phyloP scores from a whole-genome alignment of 1,284 basidiomycete species.

The Rhodotorula sp. region DNA sequence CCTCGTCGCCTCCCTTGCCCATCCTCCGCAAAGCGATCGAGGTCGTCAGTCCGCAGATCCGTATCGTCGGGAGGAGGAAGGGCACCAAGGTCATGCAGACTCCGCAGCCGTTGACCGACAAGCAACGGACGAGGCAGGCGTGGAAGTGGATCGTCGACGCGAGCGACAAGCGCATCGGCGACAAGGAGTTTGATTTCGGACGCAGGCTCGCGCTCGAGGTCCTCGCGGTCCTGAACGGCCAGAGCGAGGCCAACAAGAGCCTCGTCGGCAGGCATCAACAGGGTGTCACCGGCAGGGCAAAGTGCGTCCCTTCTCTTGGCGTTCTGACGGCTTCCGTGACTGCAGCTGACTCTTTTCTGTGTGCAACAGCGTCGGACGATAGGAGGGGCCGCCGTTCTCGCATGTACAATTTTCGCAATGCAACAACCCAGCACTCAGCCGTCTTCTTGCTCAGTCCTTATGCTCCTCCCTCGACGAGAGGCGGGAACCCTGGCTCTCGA shows the following conservation, averaged over 20 bases:
- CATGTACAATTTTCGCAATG: not conserved
- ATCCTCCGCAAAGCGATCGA: conserved; percentile 48
- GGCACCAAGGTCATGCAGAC: conserved; percentile 49
- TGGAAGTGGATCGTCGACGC: conserved; percentile 51
- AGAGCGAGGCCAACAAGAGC: conserved; percentile 47
- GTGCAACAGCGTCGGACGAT: not conserved
- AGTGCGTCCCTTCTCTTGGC: conserved; percentile 5
- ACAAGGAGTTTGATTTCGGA: conserved; percentile 46
- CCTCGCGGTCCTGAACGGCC: conserved; percentile 49
- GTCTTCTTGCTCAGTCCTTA: too few species aligned
- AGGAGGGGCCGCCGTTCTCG: not conserved
- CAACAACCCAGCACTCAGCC: too few species aligned
- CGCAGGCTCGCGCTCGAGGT: conserved; percentile 50
- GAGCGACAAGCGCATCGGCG: conserved; percentile 47
- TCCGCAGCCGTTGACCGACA: conserved; percentile 47
- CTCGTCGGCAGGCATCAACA: conserved; percentile 44
- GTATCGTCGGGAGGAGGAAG: conserved; percentile 48
- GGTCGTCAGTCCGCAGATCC: conserved; percentile 46
- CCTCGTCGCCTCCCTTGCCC: conserved; percentile 48
- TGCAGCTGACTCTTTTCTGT: not conserved
- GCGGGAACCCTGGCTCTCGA: too few species aligned
- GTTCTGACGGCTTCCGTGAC: not conserved
- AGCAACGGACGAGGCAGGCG: conserved; percentile 48
- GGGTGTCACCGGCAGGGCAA: conserved; percentile 27
- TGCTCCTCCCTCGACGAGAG: too few species aligned